These are phyloP conservation scores for Zanthoxylum bungeanum DNA, from an alignment of 345 rosid species.

Conservation along the genomic window DNA sequence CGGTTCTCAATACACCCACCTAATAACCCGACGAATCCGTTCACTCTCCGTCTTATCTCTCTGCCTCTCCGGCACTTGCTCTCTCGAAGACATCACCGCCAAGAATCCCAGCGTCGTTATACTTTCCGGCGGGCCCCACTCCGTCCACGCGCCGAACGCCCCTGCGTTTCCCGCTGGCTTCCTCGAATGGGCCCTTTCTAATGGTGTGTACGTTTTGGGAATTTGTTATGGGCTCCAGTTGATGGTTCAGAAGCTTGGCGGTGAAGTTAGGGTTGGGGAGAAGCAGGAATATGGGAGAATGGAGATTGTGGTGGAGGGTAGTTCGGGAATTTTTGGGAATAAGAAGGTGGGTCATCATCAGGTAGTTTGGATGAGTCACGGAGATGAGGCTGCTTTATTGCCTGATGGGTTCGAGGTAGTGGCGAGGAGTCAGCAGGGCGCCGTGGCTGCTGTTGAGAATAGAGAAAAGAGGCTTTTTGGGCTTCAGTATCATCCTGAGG, in stretches of 20 bases:
- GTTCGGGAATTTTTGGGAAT: constrained; percentile 56
- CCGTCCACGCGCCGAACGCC: constrained; percentile 64
- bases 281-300: constrained; percentile 93
- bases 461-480: constrained; percentile 64
- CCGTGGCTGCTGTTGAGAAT: constrained; percentile 77
- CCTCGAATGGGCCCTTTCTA: constrained; percentile 63
- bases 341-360: constrained; percentile 64
- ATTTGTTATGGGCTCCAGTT: constrained; percentile 87
- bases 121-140: constrained; percentile 97
- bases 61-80: constrained; percentile 80
- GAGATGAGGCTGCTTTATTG: constrained; percentile 71
- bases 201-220: constrained; percentile 63
- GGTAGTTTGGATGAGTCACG: constrained; percentile 98
- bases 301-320: constrained; percentile 70
- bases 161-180: constrained; percentile 81
- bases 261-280: constrained; percentile 68
- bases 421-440: constrained; percentile 74
- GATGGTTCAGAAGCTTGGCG: constrained; percentile 82
- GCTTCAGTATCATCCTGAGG: constrained; percentile 97
- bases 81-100: constrained; percentile 53
- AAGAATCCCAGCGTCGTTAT: constrained; percentile 71
- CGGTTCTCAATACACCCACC: constrained; percentile 94
- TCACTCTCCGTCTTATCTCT: constrained; percentile 80
- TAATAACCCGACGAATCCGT: constrained; percentile 90
- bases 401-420: constrained; percentile 79